These are phyloP conservation scores for Scenedesmus sp. DNA, from an alignment of 163 green algal species.

Conservation along the genomic window DNA sequence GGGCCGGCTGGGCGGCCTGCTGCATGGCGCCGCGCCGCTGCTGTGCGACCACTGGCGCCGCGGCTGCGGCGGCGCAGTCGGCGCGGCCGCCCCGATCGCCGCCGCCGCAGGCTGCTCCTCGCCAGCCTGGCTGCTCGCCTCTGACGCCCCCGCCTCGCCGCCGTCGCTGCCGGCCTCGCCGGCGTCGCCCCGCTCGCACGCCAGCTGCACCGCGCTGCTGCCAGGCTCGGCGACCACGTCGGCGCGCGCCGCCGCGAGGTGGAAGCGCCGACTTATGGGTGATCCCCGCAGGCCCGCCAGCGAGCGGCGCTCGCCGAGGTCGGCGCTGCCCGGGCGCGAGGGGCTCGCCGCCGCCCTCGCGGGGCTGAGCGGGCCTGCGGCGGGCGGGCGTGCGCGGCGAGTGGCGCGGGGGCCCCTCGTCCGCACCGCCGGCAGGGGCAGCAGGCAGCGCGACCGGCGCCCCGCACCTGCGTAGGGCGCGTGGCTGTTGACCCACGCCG, in stretches of 20 bases:
- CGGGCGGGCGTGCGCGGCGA: no score
- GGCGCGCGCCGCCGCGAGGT: slow-evolving; percentile 6
- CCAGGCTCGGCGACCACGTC: slow-evolving; percentile 36
- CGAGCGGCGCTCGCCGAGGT: background rate
- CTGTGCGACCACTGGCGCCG: background rate
- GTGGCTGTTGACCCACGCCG: slow-evolving; percentile 5
- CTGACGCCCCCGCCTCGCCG: background rate
- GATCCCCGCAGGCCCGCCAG: slow-evolving; percentile 10
- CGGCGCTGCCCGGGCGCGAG: background rate
- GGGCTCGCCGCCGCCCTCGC: no score
- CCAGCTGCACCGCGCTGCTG: background rate
- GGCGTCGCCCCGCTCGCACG: background rate
- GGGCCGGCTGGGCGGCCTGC: background rate
- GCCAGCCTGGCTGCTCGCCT: background rate
- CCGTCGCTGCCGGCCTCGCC: background rate
- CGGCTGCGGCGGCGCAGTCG: background rate
- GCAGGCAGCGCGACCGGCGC: background rate
- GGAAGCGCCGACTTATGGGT: slow-evolving; percentile 26
- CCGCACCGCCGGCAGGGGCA: no score
- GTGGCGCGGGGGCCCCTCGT: no score
- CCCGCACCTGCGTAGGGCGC: background rate
- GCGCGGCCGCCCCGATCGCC: background rate
- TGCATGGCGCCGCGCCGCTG: no score
- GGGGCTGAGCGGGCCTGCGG: no score
- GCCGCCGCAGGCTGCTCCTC: background rate